Percentiles rank a stretch among this genome's conserved stretches.
Conservation (phyloP, 2,329 filamentous ascomycete species). For the Dactylonectria estremocensis region DNA sequence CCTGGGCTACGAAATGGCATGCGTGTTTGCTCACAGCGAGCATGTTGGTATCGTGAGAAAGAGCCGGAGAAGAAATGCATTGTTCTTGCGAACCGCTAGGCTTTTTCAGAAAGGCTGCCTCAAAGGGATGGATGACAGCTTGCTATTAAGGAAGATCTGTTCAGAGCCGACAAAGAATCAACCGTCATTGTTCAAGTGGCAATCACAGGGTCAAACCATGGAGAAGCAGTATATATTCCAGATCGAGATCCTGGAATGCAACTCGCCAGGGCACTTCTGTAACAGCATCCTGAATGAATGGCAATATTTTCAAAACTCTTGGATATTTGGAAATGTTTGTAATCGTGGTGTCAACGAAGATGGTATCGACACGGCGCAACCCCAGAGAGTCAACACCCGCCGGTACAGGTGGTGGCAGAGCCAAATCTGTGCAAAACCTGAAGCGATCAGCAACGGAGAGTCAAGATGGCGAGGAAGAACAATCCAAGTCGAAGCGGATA, state of each 20-base stretch:
- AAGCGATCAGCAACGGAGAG: neutral
- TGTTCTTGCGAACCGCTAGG: neutral
- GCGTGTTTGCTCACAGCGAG: neutral
- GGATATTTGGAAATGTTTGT: too few species aligned
- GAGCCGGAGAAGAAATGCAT: neutral
- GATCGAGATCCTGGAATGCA: neutral
- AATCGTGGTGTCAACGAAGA: neutral
- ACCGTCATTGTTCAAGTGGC: slow-evolving; percentile 4
- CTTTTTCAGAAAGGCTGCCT: neutral
- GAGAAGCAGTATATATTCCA: neutral
- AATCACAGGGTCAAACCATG: neutral
- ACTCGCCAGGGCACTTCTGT: too few species aligned
- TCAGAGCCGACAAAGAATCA: neutral
- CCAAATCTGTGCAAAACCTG: too few species aligned
- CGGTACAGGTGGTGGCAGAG: neutral
- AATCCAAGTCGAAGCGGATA: neutral
- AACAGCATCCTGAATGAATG: neutral
- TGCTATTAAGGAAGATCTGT: neutral
- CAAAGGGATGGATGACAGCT: neutral
- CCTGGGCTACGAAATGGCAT: neutral
- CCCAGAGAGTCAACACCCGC: neutral
- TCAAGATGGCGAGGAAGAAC: neutral
- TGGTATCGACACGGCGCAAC: neutral
- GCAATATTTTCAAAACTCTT: neutral
- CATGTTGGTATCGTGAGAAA: too few species aligned